A percentile compares a stretch with the other conserved stretches of the same genome.
These are phyloP conservation scores for Thinopyrum elongatum DNA, from an alignment of 176 grass and related monocot species.

Conservation along the genomic window DNA sequence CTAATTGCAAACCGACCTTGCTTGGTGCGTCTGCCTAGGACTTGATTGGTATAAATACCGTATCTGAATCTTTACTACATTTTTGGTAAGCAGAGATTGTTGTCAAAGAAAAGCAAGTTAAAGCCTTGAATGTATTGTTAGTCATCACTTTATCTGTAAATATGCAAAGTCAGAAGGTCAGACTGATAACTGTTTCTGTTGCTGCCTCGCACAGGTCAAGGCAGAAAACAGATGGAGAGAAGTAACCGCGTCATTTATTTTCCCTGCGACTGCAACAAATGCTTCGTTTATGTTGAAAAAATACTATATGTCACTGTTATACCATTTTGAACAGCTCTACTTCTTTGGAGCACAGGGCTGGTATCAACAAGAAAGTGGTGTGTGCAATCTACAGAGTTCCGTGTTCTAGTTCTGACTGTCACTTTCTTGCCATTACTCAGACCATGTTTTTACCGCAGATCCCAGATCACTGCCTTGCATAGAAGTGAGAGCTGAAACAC, in stretches of 20 bases:
- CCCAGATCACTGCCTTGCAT: slow-evolving; percentile 24
- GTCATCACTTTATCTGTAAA: slow-evolving; percentile 7
- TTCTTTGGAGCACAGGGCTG: slow-evolving; percentile 64
- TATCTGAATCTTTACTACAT: slow-evolving; percentile 3
- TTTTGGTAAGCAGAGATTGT: neutral
- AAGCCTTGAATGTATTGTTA: slow-evolving; percentile 13
- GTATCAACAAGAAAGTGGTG: slow-evolving; percentile 48
- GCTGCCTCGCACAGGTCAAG: slow-evolving; percentile 62
- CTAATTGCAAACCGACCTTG: neutral
- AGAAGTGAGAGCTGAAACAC: slow-evolving; percentile 49
- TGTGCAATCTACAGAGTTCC: slow-evolving; percentile 23
- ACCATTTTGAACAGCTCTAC: slow-evolving; percentile 90
- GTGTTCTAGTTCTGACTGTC: slow-evolving; percentile 14
- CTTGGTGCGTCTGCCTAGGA: neutral
- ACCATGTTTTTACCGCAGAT: slow-evolving; percentile 27
- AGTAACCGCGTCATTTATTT: slow-evolving; percentile 83
- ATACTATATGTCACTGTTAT: slow-evolving; percentile 79
- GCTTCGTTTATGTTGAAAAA: slow-evolving; percentile 92
- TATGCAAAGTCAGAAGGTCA: slow-evolving; percentile 16
- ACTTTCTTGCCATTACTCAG: neutral
- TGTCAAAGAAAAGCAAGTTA: slow-evolving; percentile 19
- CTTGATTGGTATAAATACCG: slow-evolving; percentile 10
- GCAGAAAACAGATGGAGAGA: slow-evolving; percentile 86
- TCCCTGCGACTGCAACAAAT: slow-evolving; percentile 85
- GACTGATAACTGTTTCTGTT: slow-evolving; percentile 10